Evolutionary conservation across 768 basidiomycete genomes (phyloP).

Genomic region (Phanerochaete carnosa): DNA sequence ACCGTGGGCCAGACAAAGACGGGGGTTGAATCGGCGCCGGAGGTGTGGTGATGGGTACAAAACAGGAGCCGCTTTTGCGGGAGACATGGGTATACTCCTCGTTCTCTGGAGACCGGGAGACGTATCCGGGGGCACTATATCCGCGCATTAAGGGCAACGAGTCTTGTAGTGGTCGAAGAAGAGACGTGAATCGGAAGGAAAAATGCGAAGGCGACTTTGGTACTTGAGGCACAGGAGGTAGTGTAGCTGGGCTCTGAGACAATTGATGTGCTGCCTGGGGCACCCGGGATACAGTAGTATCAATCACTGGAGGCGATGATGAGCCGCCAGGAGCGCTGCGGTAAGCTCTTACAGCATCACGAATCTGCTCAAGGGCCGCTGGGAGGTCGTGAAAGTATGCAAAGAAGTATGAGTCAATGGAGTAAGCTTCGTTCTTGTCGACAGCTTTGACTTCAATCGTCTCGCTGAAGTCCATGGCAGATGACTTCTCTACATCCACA

Average conservation of each 20-base stretch:
- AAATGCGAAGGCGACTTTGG: constrained; percentile 32
- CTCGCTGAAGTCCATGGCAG: constrained; percentile 93
- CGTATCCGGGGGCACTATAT: constrained; percentile 20
- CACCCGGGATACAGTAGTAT: constrained; percentile 20
- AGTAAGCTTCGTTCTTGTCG: constrained; percentile 75
- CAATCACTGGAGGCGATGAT: constrained; percentile 21
- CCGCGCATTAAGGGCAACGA: constrained; percentile 35
- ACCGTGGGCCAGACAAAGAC: constrained; percentile 5
- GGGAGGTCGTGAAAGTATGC: constrained; percentile 89
- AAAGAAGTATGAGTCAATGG: constrained; percentile 88
- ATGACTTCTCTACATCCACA: constrained; percentile 83
- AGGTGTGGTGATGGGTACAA: constrained; percentile 58
- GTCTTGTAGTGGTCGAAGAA: constrained; percentile 71
- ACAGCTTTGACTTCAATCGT: constrained; percentile 93
- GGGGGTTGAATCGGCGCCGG: constrained; percentile 27
- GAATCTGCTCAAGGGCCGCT: constrained; percentile 76
- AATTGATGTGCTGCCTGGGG: neutral
- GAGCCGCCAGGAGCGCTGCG: constrained; percentile 28
- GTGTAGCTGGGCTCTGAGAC: constrained; percentile 19
- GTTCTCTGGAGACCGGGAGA: constrained; percentile 31
- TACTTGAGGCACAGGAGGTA: constrained; percentile 40
- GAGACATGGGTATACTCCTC: constrained; percentile 76
- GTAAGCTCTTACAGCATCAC: constrained; percentile 64
- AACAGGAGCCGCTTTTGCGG: constrained; percentile 50
- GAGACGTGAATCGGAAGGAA: constrained; percentile 59